Percentiles rank a stretch among this genome's conserved stretches.
Evolutionary conservation across 2,329 filamentous ascomycete genomes (phyloP).

Genomic region (Colletotrichum cordylinicola): DNA sequence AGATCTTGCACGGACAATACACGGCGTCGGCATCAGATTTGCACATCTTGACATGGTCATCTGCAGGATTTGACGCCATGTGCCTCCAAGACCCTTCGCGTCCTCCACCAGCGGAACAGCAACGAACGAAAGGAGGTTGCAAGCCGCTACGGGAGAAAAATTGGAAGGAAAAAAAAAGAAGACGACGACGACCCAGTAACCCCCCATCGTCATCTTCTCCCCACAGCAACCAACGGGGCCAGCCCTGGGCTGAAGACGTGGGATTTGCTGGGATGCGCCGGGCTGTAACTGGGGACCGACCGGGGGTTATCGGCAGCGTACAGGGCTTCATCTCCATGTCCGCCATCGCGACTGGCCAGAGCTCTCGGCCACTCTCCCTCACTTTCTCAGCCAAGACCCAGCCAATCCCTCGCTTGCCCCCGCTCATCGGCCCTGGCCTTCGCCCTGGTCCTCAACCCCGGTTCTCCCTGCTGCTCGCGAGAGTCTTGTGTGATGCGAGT

Average conservation of each 20-base stretch:
- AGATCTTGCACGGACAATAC: neutral
- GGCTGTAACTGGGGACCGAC: neutral
- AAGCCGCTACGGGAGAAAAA: neutral
- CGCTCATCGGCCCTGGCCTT: constrained; percentile 4
- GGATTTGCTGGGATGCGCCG: constrained; percentile 15
- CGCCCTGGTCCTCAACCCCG: neutral
- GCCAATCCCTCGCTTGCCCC: constrained; percentile 15
- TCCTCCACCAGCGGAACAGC: constrained; percentile 7
- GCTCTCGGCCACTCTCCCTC: constrained; percentile 16
- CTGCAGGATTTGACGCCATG: neutral
- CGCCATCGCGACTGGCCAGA: constrained; percentile 18
- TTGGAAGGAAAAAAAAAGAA: neutral
- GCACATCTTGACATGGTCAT: neutral
- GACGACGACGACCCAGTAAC: constrained; percentile 1
- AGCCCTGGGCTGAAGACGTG: constrained; percentile 21
- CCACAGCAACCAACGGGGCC: constrained; percentile 22
- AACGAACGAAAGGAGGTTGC: constrained; percentile 7
- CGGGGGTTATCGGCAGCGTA: constrained; percentile 8
- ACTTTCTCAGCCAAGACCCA: constrained; percentile 11
- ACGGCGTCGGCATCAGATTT: neutral
- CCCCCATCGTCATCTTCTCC: constrained; percentile 22
- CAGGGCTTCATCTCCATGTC: constrained; percentile 20
- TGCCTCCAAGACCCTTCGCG: neutral
- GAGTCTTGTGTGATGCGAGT: constrained; percentile 2
- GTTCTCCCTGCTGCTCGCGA: neutral